A percentile compares a stretch with the other conserved stretches of the same genome.
These are phyloP conservation scores for Calonectria pseudoreteaudii DNA, from an alignment of 2,329 filamentous ascomycete species.

Conservation along the genomic window DNA sequence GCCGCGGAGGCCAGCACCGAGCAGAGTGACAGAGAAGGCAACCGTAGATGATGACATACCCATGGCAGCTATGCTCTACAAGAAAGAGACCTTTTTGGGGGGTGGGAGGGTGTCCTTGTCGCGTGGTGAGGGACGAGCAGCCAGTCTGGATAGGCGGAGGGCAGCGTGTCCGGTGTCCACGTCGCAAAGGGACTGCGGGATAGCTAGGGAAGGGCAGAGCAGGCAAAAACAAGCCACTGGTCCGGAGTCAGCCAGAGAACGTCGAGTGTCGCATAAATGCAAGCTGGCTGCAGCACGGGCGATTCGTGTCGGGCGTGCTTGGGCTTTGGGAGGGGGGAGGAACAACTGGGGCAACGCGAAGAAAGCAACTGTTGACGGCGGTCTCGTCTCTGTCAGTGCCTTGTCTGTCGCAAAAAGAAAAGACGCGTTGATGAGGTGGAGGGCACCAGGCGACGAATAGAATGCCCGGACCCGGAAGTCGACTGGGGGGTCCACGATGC, in stretches of 20 bases:
- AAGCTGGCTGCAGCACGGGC: constrained; percentile 46
- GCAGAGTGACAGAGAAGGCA: constrained; percentile 22
- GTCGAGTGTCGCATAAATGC: constrained; percentile 48
- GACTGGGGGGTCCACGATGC: constrained; percentile 33
- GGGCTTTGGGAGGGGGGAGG: constrained; percentile 31
- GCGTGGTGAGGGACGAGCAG: constrained; percentile 41
- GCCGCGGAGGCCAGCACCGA: constrained; percentile 9
- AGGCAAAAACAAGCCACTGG: constrained; percentile 46
- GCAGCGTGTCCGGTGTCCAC: constrained; percentile 39
- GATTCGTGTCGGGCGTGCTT: constrained; percentile 40
- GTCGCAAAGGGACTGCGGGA: constrained; percentile 38
- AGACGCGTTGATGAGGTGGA: constrained; percentile 40
- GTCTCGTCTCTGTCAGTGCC: constrained; percentile 33
- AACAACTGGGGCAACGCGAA: constrained; percentile 25
- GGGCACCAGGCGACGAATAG: constrained; percentile 43
- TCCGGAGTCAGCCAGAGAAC: constrained; percentile 44
- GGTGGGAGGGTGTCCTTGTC: constrained; percentile 42
- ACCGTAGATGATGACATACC: constrained; percentile 42
- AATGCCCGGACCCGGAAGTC: constrained; percentile 31
- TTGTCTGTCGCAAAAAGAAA: constrained; percentile 43
- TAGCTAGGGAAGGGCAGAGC: constrained; percentile 41
- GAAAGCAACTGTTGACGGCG: constrained; percentile 26
- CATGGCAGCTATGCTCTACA: constrained; percentile 43
- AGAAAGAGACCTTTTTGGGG: constrained; percentile 39
- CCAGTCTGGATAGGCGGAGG: constrained; percentile 41